Base-by-base conservation (phyloP, 345 rosid genomes). In the Dimocarpus longan region DNA sequence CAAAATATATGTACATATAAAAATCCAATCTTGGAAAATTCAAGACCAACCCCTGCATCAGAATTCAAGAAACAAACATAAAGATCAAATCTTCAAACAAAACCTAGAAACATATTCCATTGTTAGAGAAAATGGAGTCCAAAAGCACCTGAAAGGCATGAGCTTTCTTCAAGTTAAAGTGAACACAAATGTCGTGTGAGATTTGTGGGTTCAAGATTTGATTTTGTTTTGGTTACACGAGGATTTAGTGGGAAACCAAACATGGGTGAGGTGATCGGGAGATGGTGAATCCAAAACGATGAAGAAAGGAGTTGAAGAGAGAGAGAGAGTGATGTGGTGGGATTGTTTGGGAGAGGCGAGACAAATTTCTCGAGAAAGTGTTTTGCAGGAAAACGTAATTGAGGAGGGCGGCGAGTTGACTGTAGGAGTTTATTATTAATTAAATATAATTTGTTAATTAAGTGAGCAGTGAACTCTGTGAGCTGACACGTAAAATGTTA, bases 221-320 rank as follows among this genome's bases (percentile, higher is more conserved):
- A 80, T 71, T 39, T 70, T 74, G 70, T 74, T 65, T 79, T 76
- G 70, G 52, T 54, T 72, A 12, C 56, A 8, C 63, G 44, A 68
- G 75, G 74, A 84, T 67, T 75, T 84, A 80, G 77, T 82, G 22
- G 62, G 75, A 65, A 79, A 48, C 76, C 70, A 78, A 84, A 84
- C 89, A 84, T 66, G 52, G 26, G 63, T 69, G 15, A 66, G 59
- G 68, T 10, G 44, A 5, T 75, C 3, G 10, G 70, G 8, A 19
- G 70, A 11, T 56, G 11, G 18, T 40, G 42, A 68, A 52, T 56
- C 66, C 43, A 42, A 15, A 19, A 46, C 21, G 12, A 12, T 5
- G 65, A 8, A 60, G 28, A 21, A 22, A 60, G 19, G 4, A 60
- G 65, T 60, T 60, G 65, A 60, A 22, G 16, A 40, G 5, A 39